Base-by-base conservation (phyloP, 768 basidiomycete genomes). In the Podaxis carcinomalis region DNA sequence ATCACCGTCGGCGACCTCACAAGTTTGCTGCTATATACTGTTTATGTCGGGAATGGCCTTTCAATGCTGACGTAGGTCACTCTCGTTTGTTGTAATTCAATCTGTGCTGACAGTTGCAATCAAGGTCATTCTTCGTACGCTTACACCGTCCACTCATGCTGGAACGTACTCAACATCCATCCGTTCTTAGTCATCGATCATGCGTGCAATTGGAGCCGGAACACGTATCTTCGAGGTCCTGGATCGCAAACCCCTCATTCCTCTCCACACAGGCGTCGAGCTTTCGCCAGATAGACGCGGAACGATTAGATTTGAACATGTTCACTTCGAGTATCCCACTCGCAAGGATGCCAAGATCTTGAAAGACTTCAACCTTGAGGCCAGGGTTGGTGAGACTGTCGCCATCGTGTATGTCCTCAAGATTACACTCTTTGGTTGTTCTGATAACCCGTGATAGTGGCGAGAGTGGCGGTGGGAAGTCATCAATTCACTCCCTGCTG, bases 181-280 rank as follows among this genome's bases (percentile, higher is more conserved):
- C 35, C 47, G 25, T n/a, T 35, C 28, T 64, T 64, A 93, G 91
- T 84, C 92, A 9, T 95, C 93, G 42, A 88, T 98, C 58, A 98
- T 98, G 96, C 93, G 93, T 56, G 96, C 93, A 57, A 87, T 98
- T 54, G 96, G 96, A 59, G 95, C 96, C 1, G 93, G 93, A 16
- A 83, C 85, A 0, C 89, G 96, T 21, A 89, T 98, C n/a, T 98
- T 98, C 72, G 93, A 95, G 64, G 84, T 98, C 14, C 78, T 98
- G 9, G 93, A 93, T 67, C 85, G 93, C 49, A 74, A 77, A 32
- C 91, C 95, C 14, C 83, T 82, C 35, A 91, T 97, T 65, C 82
- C 83, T 2, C 82, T 88, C 4, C 78, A 79, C 36, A 73, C 75
- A 14, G 95, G 95, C 2, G 71, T 83, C 14, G 73, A 78, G 1